phyloP scores from a whole-genome alignment of 495 filamentous ascomycete genomes.

The Aspergillus baeticus region DNA sequence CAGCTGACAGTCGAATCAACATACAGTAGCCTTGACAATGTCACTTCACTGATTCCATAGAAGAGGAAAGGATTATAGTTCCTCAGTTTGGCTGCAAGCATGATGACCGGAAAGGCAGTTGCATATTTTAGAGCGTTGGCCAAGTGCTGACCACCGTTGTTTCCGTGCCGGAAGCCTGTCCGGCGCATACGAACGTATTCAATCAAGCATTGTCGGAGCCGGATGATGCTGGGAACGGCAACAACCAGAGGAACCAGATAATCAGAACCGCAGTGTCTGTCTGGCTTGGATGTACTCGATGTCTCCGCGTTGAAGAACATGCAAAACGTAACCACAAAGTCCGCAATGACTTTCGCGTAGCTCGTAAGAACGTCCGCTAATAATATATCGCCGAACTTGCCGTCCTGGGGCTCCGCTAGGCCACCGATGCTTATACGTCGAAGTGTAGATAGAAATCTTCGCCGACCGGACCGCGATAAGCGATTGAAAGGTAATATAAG shows the following conservation, averaged over 20 bases:
- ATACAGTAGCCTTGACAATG: constrained; percentile 57
- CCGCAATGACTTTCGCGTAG: constrained; percentile 87
- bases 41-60: constrained; percentile 55
- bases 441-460: constrained; percentile 68
- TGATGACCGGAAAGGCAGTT: constrained; percentile 86
- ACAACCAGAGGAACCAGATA: constrained; percentile 78
- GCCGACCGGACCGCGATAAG: constrained; percentile 69
- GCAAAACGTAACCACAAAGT: constrained; percentile 84
- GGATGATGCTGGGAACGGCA: constrained; percentile 77
- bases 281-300: constrained; percentile 74
- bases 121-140: constrained; percentile 93
- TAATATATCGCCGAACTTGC: constrained; percentile 91
- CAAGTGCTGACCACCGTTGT: constrained; percentile 79
- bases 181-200: constrained; percentile 75
- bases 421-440: constrained; percentile 75
- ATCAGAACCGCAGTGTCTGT: constrained; percentile 74
- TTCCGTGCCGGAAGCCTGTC: constrained; percentile 42
- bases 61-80: constrained; percentile 56
- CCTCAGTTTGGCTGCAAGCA: constrained; percentile 70
- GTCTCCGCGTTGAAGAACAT: constrained; percentile 75
- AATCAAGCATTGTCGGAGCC: constrained; percentile 87
- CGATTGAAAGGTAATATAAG: constrained; percentile 72
- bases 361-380: constrained; percentile 94
- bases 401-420: constrained; percentile 74
- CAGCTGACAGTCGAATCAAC: background rate